Base-by-base conservation (phyloP, 257 asterid genomes). In the Scutellaria barbata region DNA sequence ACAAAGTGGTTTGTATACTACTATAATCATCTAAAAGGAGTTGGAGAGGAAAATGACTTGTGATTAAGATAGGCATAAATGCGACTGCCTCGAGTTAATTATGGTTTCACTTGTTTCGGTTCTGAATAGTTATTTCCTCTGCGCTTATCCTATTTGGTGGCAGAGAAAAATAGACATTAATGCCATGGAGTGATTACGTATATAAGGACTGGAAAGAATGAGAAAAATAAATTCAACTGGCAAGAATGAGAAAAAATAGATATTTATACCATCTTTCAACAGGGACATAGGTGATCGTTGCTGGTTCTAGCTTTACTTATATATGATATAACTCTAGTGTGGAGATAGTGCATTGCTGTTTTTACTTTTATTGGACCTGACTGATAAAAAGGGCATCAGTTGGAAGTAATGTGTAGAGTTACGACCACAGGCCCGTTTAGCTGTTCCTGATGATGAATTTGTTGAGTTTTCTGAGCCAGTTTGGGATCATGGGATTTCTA, bases 21-120 rank as follows among this genome's bases (percentile, higher is more conserved):
- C 50, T 58, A 20, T 52, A 48, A 66, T 61, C 41, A 54, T 77
- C 12, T 55, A 33, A 46, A 66, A 55, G n/a, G 20, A 9, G 74
- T 33, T 57, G 37, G 14, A 43, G 20, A 22, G 18, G 3, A 59
- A 56, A 56, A 40, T 64, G 10, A 45, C 50, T 2, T 18, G 6
- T 46, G 45, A 20, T 5, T 41, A 46, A 73, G 51, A 42, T 58
- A 25, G 46, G 18, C 30, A 17, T 8, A 46, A 11, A 17, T 63
- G 18, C 22, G 39, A 30, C 43, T 67, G 3, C 63, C 37, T 52
- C 53, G 25, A 50, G 25, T 72, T 39, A 62, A 3, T 65, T 18
- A 48, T 46, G 56, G 55, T 69, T 16, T 56, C 25, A 56, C 43
- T 22, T 22, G 0, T 46, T 16, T 57, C 37, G 17, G 10, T 17